Base-by-base conservation (phyloP, 2,329 filamentous ascomycete species). In the Fusarium sp. region DNA sequence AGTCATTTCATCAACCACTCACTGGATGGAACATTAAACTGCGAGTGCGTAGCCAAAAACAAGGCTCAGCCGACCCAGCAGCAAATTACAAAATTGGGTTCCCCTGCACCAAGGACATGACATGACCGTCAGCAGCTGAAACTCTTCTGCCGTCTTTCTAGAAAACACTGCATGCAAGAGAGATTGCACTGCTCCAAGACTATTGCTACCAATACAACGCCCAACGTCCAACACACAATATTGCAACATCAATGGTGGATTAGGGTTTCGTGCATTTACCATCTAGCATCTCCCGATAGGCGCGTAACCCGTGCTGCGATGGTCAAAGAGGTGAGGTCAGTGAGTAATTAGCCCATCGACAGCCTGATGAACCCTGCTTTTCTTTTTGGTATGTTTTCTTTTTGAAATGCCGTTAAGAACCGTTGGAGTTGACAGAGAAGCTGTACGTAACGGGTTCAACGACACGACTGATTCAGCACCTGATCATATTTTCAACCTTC, bases 141-240 rank as follows among this genome's bases (percentile, higher is more conserved):
- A 28, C 51, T 59, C 72, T 76, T 76, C 74, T 76, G 67, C 73
- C 74, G 73, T 62, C 54, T 62, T 76, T 76, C 74, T 75, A 75
- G 74, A 76, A 75, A 59, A 62, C 60, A 50, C 48, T 69, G 49
- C 65, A 68, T 67, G 38, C 46, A 67, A 49, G 60, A 51, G 60
- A 59, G 44, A 65, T 59, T 65, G 36, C 55, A 34, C 40, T 39
- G 10, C 26, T 57, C 58, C 50, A 50, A 28, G 12, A 28, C 26
- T 4, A 28, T 28, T 28, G 26, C 12, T 11, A 28, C 26, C 26
- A 28, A 28, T 28, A 11, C 26, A 28, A 12, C 26, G 10, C 52
- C 54, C 46, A 50, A 40, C 26, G 10, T 57, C 54, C 46, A 50
- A 40, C 52, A 40, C 30, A 50, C 24, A 32, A 36, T 59, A 45